Evolutionary conservation across 331 rosid genomes (phyloP).

Genomic region (Cydonia oblonga): DNA sequence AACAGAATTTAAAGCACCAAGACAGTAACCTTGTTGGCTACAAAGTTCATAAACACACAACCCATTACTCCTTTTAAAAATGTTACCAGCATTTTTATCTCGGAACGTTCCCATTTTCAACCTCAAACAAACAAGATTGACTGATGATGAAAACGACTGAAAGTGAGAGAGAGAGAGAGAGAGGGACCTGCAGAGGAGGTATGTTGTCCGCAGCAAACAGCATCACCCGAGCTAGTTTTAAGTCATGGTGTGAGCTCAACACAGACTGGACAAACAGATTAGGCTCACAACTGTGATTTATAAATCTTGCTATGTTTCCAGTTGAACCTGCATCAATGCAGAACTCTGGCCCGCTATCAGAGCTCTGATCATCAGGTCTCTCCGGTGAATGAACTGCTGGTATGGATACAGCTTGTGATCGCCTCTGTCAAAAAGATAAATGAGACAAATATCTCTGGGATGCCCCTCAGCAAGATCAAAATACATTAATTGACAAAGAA

Average conservation of each 20-base stretch:
- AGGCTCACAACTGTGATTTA: slow-evolving; percentile 93
- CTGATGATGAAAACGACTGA: neutral
- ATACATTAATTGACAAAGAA: neutral
- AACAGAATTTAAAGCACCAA: neutral
- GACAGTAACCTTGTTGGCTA: neutral
- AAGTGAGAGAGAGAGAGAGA: neutral
- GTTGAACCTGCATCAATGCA: slow-evolving; percentile 85
- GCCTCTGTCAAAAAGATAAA: slow-evolving; percentile 40
- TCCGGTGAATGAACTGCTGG: slow-evolving; percentile 29
- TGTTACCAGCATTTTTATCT: neutral
- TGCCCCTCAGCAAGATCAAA: neutral
- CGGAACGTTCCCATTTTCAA: neutral
- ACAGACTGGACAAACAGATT: slow-evolving; percentile 95
- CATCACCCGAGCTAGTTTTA: slow-evolving; percentile 75
- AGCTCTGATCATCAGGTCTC: slow-evolving; percentile 42
- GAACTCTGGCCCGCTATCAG: slow-evolving; percentile 65
- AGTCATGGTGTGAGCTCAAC: slow-evolving; percentile 74
- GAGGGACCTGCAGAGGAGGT: slow-evolving; percentile 83
- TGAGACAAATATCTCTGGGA: neutral
- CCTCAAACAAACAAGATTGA: neutral
- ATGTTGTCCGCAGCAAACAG: slow-evolving; percentile 94
- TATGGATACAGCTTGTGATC: slow-evolving; percentile 39
- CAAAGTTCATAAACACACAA: neutral
- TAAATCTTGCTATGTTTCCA: slow-evolving; percentile 83
- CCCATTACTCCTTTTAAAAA: neutral